phyloP scores from a whole-genome alignment of 371 early-diverging fungal genomes.

The Smittium culicis region DNA sequence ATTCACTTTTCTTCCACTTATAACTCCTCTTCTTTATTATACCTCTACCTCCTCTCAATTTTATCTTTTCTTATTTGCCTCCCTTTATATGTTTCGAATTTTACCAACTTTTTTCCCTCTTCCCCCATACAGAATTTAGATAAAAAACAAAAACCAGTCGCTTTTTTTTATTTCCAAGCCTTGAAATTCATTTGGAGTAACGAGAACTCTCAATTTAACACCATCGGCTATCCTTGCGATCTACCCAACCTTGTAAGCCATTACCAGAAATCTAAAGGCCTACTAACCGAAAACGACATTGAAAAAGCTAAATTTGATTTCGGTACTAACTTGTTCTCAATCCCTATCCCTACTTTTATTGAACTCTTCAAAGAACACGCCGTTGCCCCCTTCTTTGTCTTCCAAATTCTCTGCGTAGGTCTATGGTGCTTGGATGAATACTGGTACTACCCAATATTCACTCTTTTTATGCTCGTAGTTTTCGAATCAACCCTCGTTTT shows the following conservation, averaged over 20 bases:
- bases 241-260: constrained; percentile 37
- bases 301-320: constrained; percentile 50
- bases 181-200: constrained; percentile 78
- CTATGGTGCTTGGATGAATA: constrained; percentile 99
- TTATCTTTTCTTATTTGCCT: no score
- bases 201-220: constrained; percentile 62
- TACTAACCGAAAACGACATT: constrained; percentile 43
- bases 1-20: no score
- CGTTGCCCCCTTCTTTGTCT: constrained; percentile 99
- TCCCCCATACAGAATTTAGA: constrained; percentile 18
- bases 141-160: constrained; percentile 30
- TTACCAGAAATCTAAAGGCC: constrained; percentile 47
- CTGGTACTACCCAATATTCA: constrained; percentile 99
- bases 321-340: constrained; percentile 81
- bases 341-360: constrained; percentile 87
- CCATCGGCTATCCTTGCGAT: constrained; percentile 67
- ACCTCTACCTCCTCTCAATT: no score
- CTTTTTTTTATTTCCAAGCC: constrained; percentile 83
- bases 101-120: no score
- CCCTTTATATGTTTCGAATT: no score
- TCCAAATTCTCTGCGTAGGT: constrained; percentile 97
- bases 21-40: no score
- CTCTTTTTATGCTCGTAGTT: constrained; percentile 89
- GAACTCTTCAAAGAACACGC: constrained; percentile 97
- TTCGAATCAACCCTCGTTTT: constrained; percentile 98